phyloP scores from a whole-genome alignment of 1,284 basidiomycete species.

The Meira nashicola region DNA sequence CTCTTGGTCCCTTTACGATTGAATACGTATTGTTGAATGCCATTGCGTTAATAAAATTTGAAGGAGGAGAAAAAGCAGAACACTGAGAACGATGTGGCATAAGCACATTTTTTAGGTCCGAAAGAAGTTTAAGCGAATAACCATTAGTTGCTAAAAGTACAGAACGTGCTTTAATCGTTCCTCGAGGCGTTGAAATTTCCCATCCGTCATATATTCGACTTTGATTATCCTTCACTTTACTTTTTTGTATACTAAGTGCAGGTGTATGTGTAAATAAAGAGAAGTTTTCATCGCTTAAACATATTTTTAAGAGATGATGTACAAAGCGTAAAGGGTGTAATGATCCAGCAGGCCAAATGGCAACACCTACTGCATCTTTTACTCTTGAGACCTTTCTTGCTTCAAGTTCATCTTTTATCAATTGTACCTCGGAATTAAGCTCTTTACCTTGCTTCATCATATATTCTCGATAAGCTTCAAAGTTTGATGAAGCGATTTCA shows the following conservation, averaged over 20 bases:
- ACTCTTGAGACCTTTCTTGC: constrained; percentile 2
- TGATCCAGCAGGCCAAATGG: constrained; percentile 5
- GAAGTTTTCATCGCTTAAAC: constrained; percentile 5
- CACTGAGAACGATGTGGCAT: constrained; percentile 12
- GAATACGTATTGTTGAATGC: constrained; percentile 7
- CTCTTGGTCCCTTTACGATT: background rate
- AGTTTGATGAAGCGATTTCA: background rate
- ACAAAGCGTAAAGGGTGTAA: constrained; percentile 12
- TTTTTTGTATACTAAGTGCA: background rate
- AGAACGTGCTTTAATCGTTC: background rate
- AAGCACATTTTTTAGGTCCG: constrained; percentile 2
- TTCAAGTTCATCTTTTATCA: constrained; percentile 7
- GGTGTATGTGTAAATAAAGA: constrained; percentile 13
- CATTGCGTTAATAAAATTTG: background rate
- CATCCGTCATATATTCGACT: too few species aligned
- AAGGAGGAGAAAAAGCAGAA: constrained; percentile 7
- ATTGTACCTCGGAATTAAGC: constrained; percentile 5
- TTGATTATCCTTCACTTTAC: background rate
- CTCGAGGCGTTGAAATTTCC: constrained; percentile 5
- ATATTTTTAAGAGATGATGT: constrained; percentile 6
- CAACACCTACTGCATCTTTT: constrained; percentile 3
- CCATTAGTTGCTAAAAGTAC: constrained; percentile 16
- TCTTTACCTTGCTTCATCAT: too few species aligned
- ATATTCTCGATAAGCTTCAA: constrained; percentile 1
- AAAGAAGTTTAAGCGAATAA: constrained; percentile 8